Base-by-base conservation (phyloP, 176 grass and related monocot genomes). In the Oropetium thomaeum region DNA sequence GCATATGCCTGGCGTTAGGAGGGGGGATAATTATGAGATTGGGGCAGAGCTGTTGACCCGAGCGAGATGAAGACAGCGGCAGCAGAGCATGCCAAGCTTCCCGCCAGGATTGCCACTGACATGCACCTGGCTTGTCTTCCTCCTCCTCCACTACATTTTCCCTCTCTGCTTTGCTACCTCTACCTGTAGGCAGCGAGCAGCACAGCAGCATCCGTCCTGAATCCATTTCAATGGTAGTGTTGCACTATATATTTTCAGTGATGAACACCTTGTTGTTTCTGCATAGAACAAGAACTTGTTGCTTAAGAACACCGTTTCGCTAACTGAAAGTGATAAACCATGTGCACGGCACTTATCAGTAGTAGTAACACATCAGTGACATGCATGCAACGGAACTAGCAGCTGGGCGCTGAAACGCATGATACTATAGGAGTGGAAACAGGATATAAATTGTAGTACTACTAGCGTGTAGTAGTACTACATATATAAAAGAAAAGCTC, bases 21-120 rank as follows among this genome's bases (percentile, higher is more conserved):
- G 75, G 62, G 75, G 62, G 53, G 74, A 84, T 76, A 83, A 78
- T 83, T 69, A 79, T 83, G 73, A 59, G 45, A 66, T 29, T 28
- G 62, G 51, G 6, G 81, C 70, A 83, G 39, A 49, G 80, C 61
- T 81, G 38, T 82, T 82, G 73, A 77, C 70, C 67, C 28, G 74
- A 76, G 65, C 38, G 33, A 62, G 69, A 70, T 65, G 69, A 90
- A 79, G 59, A 78, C 71, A 60, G 58, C 10, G 59, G 43, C 48
- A 38, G 65, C 77, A 77, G 67, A 76, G 79, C 78, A 73, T 77
- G 82, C 73, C 82, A 65, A 82, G 67, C 81, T 85, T 85, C 81
- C 70, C 85, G 61, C 61, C 69, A 69, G 74, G 47, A 74, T 72
- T 39, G 59, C 73, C 73, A 43, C 75, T 88, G 80, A 87, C 85